Evolutionary conservation across 2,329 filamentous ascomycete genomes (phyloP), one percentile per base, ranked within the genome.

Genomic region (Fusarium fujikuroi): DNA sequence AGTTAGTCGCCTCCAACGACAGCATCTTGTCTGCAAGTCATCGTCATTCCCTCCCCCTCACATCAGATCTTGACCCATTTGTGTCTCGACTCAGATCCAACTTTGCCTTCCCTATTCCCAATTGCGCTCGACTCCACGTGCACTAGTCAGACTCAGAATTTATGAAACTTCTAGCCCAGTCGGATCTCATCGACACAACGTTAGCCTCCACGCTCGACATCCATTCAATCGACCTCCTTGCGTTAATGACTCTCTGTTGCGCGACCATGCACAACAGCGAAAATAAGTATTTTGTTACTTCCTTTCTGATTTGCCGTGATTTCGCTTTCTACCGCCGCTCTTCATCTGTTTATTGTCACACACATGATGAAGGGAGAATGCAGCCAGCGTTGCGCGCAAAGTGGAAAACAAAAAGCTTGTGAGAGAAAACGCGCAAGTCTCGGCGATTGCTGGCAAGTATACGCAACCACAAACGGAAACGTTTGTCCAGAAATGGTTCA

Each of bases 81-180:
- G 39, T 69, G 60, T 65, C 64, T 66, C 63, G 69, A 61, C 67
- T 69, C 67, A 49, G 36, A 60, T 66, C 70, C 46, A 68, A 64
- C 43, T 62, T 56, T 63, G 32, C 23, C 63, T 52, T 66, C n/a
- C 53, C 36, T 67, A 42, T 47, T 61, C 53, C 64, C 64, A 63
- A 57, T 66, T 60, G 60, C 49, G 58, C 65, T 61, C 47, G 58
- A 32, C 66, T 69, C 76, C 76, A 77, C 71, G 73, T 77, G 75
- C 62, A 69, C 67, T 61, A 74, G 34, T 46, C 37, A 61, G 66
- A 68, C 62, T 66, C 70, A 72, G 59, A 43, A 52, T 42, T 58
- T 60, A 66, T 60, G 60, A 74, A 70, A 70, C 69, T 49, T 68
- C 36, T 63, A 57, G 44, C 54, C 69, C 74, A 74, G 64, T 72